Conservation (phyloP, 352 stramenopile genomes). For the Thalassiosira livingstoniorum region DNA sequence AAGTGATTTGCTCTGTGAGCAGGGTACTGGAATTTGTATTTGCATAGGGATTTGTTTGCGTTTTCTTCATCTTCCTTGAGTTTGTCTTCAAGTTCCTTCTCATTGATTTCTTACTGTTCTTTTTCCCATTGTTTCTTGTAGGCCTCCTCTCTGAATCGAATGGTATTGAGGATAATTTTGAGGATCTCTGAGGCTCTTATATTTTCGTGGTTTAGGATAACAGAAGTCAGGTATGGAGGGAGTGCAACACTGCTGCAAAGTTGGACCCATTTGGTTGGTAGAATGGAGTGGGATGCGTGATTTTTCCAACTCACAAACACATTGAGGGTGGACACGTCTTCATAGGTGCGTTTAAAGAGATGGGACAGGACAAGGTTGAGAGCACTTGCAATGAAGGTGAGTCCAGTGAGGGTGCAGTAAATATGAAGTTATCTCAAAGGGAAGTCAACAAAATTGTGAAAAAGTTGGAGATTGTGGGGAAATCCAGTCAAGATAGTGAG, state of each 20-base stretch:
- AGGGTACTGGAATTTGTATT: neutral
- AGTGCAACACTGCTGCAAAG: neutral
- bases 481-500: too few relatives aligned
- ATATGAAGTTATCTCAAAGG: too few relatives aligned
- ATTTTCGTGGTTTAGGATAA: neutral
- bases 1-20: neutral
- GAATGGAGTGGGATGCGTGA: neutral
- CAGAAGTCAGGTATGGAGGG: neutral
- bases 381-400: too few relatives aligned
- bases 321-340: neutral
- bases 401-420: too few relatives aligned
- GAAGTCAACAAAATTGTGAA: too few relatives aligned
- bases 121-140: neutral
- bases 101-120: neutral
- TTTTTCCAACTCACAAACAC: neutral
- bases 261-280: neutral
- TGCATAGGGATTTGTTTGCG: neutral
- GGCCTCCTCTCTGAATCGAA: neutral
- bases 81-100: neutral
- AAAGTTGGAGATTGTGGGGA: too few relatives aligned
- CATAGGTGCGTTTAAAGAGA: neutral
- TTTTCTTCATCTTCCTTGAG: neutral
- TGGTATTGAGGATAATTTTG: neutral
- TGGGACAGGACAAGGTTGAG: neutral
- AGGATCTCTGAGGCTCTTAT: neutral